Percentiles rank a stretch among this genome's conserved stretches.
Conservation (phyloP, 1,139 yeast species). For the Saccharomyces hybrid region DNA sequence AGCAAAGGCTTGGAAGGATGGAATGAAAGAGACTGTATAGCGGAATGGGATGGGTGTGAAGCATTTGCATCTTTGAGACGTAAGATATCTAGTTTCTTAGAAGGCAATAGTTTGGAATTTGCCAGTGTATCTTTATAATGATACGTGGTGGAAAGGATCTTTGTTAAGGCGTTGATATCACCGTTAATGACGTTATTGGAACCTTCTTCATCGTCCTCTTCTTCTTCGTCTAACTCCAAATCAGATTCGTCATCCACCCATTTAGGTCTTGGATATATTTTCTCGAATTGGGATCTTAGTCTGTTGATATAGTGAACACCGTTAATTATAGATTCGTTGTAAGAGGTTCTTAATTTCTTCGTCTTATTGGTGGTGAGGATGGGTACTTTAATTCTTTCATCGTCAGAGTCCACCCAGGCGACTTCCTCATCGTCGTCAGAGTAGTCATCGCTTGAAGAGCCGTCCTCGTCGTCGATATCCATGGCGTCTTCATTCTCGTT, state of each 20-base stretch:
- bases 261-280: constrained; percentile 76
- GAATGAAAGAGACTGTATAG: constrained; percentile 74
- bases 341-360: constrained; percentile 62
- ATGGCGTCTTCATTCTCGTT: constrained; percentile 28
- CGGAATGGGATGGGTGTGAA: constrained; percentile 60
- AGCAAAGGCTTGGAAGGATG: constrained; percentile 80
- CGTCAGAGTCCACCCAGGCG: constrained; percentile 93
- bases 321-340: constrained; percentile 48
- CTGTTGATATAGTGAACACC: constrained; percentile 68
- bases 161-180: constrained; percentile 50
- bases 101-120: constrained; percentile 55
- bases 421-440: constrained; percentile 38
- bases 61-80: constrained; percentile 83
- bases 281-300: constrained; percentile 76
- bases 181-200: constrained; percentile 33
- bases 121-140: constrained; percentile 43
- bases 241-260: constrained; percentile 54
- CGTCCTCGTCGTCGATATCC: constrained; percentile 31
- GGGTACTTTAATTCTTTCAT: constrained; percentile 62
- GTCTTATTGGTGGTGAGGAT: constrained; percentile 52
- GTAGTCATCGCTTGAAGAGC: constrained; percentile 28
- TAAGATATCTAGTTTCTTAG: constrained; percentile 62
- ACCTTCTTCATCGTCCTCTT: constrained; percentile 32
- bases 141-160: constrained; percentile 52
- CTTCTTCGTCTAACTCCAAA: constrained; percentile 31